Evolutionary conservation across 345 rosid genomes (phyloP), one percentile per base, ranked within the genome.

Genomic region (Arabis alpina): DNA sequence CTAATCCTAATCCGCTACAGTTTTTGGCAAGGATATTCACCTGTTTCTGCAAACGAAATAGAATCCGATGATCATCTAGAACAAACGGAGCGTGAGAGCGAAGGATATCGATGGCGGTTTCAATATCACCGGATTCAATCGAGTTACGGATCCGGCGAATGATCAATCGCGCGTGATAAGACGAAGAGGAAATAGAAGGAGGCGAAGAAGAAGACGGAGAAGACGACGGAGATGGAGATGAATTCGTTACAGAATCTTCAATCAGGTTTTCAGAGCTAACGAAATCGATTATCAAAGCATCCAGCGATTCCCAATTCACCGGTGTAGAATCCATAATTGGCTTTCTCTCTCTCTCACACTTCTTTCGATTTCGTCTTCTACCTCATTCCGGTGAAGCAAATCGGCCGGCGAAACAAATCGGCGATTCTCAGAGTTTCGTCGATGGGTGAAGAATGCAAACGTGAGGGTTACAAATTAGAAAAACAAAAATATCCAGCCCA

Each of bases 221-320:
- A 4, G 84, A 73, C 36, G 76, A 71, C 34, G 88, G 66, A 19
- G 80, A 64, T 14, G 86, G 66, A 0, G 87, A 57, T 2, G 77
- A 48, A 67, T 78, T 60, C 16, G 80, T 36, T 25, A 36, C 50
- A 8, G 80, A 55, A 65, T 83, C 91, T 58, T 87, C 96, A 42
- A 90, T 66, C 45, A 93, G 79, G 71, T 87, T 82, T 80, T 93
- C 98, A 30, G 97, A 86, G 83, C 74, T 84, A n/a, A 86, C 91
- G 67, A 89, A 93, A 71, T 93, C 94, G 75, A 86, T 70, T n/a
- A 93, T 73, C 6, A 93, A 84, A 36, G 83, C 80, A 80, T 93
- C 98, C 15, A 93, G 91, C 44, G 94, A 84, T 69, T 89, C 97
- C 97, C 97, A 93, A 77, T 93, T 91, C 53, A 93, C 96, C 1